Base-by-base conservation (phyloP, 2,329 filamentous ascomycete genomes). In the Aspergillus transmontanensis region DNA sequence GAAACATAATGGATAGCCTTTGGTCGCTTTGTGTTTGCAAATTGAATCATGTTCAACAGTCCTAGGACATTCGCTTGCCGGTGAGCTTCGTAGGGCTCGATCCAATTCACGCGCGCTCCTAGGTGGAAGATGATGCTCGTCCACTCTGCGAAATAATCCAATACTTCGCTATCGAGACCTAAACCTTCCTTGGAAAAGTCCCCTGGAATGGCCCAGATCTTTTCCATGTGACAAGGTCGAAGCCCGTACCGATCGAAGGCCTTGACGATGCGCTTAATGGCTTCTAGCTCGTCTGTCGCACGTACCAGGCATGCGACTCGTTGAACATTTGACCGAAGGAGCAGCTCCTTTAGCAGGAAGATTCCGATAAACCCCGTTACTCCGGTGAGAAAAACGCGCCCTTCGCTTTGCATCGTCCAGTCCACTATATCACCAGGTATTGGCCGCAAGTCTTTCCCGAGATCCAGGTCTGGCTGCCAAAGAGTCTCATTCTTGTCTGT, bases 391-490 rank as follows among this genome's bases (percentile, higher is more conserved):
- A 55, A 55, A 4, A 55, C 32, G n/a, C 12, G 51, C 14, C 51
- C 51, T 55, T 55, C 51, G 1, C n/a, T 7, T n/a, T 39, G 19
- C 12, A 26, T 41, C 5, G 28, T 58, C 57, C 61, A 60, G 19
- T 63, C 28, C 1, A 58, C 26, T 12, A 58, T 48, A 2, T 43
- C 6, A 53, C 45, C 57, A 14, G 39, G 28, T 2, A 54, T 21
- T 6, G 56, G 59, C 16, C 34, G 48, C 21, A 64, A 2, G 7
- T 48, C 30, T 32, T 57, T 41, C 26, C 56, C 68, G 19, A 69
- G 32, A 23, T 64, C 54, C 4, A 65, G 66, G 51, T 74, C 72
- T 12, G 59, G 59, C 10, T 66, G 48, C 65, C 67, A 70, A 26
- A 68, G 51, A 62, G 41, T 4, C 59, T 61, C 32, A 62, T 45